phyloP scores from a whole-genome alignment of 2,329 filamentous ascomycete species.

The Apiospora aurea region DNA sequence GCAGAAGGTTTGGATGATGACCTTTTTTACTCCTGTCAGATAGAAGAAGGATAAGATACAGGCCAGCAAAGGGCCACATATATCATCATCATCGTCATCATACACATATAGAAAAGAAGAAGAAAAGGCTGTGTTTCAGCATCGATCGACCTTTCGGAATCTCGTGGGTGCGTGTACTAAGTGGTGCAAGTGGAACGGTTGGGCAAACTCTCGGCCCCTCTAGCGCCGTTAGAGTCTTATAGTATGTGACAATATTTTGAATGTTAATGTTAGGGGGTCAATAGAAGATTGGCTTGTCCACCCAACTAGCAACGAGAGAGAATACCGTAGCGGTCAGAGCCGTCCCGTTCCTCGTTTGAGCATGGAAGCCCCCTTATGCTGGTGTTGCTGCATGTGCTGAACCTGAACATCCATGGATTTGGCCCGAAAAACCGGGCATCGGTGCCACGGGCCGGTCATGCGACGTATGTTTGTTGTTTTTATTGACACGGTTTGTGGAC shows the following conservation, averaged over 20 bases:
- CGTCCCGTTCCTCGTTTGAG: background rate
- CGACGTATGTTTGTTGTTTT: background rate
- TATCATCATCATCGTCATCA: background rate
- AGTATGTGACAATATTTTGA: background rate
- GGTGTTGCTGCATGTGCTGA: background rate
- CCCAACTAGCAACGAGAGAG: background rate
- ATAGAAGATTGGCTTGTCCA: background rate
- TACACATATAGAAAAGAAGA: too few species aligned
- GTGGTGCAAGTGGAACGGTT: background rate
- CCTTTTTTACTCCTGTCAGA: background rate
- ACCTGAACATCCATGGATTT: background rate
- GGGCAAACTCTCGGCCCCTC: background rate
- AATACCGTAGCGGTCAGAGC: background rate
- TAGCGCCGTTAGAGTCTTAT: background rate
- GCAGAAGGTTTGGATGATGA: background rate
- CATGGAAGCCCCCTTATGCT: background rate
- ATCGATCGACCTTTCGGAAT: background rate
- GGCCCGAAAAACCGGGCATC: background rate
- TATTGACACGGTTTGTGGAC: background rate
- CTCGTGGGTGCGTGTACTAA: background rate
- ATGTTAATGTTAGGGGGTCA: background rate
- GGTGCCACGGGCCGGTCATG: background rate
- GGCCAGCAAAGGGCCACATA: background rate
- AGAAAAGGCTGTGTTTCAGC: background rate
- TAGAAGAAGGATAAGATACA: background rate